These are phyloP conservation scores for Penicillium daleae DNA, from an alignment of 495 filamentous ascomycete genomes.

Conservation along the genomic window DNA sequence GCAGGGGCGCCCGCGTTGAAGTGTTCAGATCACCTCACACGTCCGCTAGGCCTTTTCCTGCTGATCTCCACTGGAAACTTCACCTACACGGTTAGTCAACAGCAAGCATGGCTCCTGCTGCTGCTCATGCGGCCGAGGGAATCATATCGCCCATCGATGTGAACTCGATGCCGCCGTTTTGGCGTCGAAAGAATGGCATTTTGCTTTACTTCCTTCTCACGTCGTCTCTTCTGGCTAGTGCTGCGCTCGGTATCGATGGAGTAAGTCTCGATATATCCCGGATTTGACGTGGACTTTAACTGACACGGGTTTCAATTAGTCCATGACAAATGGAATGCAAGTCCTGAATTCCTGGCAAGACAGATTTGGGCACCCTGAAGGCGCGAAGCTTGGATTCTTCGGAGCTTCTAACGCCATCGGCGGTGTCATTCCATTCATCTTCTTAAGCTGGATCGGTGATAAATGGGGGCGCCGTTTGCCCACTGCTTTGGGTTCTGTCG, in stretches of 20 bases:
- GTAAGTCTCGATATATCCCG: conserved; percentile 13
- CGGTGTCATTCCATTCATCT: conserved; percentile 61
- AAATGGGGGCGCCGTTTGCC: conserved; percentile 61
- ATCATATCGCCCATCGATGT: conserved; percentile 35
- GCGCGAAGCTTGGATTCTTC: conserved; percentile 60
- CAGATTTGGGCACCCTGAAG: conserved; percentile 49
- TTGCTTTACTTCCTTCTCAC: conserved; percentile 37
- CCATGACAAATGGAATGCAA: conserved; percentile 42
- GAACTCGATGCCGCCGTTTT: conserved; percentile 31
- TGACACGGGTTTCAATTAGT: conserved; percentile 16
- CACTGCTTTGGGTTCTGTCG: conserved; percentile 59
- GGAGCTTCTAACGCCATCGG: conserved; percentile 69
- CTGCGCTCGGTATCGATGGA: conserved; percentile 34
- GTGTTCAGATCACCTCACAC: background rate
- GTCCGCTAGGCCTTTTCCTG: background rate
- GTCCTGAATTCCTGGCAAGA: conserved; percentile 35
- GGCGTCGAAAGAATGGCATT: conserved; percentile 37
- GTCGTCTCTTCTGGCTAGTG: conserved; percentile 34
- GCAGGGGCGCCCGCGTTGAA: conserved; percentile 4
- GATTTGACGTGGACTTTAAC: background rate
- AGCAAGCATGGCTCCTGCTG: conserved; percentile 26
- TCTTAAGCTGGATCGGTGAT: conserved; percentile 63
- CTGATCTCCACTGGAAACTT: background rate
- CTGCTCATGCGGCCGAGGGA: conserved; percentile 27
- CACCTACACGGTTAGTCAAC: background rate